phyloP scores from a whole-genome alignment of 2,329 filamentous ascomycete species.

The Ophiostoma piceae region DNA sequence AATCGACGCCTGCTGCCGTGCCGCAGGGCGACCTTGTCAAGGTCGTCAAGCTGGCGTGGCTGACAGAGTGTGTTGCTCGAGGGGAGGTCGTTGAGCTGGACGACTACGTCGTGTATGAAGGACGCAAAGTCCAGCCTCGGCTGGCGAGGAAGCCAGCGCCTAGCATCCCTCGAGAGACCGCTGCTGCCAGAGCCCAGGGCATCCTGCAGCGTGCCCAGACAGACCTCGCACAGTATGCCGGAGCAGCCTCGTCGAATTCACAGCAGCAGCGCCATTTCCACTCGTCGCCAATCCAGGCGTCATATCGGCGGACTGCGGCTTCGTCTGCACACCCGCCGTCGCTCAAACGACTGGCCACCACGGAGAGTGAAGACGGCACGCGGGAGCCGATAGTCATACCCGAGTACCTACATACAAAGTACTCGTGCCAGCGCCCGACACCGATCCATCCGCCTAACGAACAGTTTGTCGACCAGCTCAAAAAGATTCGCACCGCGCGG shows the following conservation, averaged over 20 bases:
- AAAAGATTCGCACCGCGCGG: conserved; percentile 67
- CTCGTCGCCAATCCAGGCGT: background rate
- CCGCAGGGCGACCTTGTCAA: conserved; percentile 31
- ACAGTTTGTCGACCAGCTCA: conserved; percentile 66
- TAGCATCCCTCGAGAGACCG: background rate
- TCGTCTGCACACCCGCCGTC: background rate
- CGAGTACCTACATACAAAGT: conserved; percentile 58
- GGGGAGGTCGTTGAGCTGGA: conserved; percentile 44
- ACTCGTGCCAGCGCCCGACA: conserved; percentile 77
- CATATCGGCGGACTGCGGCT: background rate
- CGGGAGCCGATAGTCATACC: conserved; percentile 47
- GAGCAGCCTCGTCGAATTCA: background rate
- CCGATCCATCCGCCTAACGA: conserved; percentile 66
- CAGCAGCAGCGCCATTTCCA: background rate
- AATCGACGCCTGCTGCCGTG: conserved; percentile 16
- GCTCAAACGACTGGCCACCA: background rate
- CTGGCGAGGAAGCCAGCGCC: conserved; percentile 2
- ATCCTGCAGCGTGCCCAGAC: conserved; percentile 34
- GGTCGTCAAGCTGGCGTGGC: conserved; percentile 57
- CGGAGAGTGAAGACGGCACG: background rate
- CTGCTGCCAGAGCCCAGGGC: conserved; percentile 23
- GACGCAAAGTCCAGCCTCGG: conserved; percentile 28
- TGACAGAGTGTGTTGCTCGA: conserved; percentile 47
- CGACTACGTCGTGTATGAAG: conserved; percentile 52
- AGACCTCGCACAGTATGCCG: conserved; percentile 20